Evolutionary conservation across 345 rosid species (phyloP), one percentile per base, ranked within the genome.

Genomic region (Salix suchowensis): DNA sequence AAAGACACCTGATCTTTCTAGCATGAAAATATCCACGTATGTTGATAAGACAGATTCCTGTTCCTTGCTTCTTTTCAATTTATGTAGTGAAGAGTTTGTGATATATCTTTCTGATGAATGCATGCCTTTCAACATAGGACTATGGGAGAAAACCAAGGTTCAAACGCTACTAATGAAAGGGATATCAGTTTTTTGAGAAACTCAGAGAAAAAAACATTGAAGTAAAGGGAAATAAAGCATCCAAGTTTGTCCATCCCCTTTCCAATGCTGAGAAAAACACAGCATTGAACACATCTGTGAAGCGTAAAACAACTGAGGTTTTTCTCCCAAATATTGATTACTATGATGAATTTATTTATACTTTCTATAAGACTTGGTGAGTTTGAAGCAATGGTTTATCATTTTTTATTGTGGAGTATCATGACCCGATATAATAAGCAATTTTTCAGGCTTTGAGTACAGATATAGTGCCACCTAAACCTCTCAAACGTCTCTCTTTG

Each of bases 271-370:
- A 85, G 80, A 86, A 68, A 67, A 82, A 80, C 78, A 68, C 77
- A 23, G 79, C 77, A 61, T 68, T 4, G 26, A 81, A 73, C 15
- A 66, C 89, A 76, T 88, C 92, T 69, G 82, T 93, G 72, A 96
- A 96, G 79, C 82, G 99, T 69, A 93, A 93, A 89, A 82, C 78
- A 55, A 73, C 39, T 68, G 89, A 90, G 94, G 94, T 93, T 77
- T 73, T 21, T n/a, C 62, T 67, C 14, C 48, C 34, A 19, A 11
- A 18, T 18, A 7, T 44, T 23, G 54, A 15, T 60, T 42, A 24
- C 28, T 32, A 58, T 14, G 6, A 64, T 52, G 65, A 44, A 40
- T 12, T 55, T n/a, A 66, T 9, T 23, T n/a, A 50, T 36, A 18
- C 7, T 32, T 42, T 30, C 58, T 32, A 28, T 2, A 32, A 67